phyloP scores from a whole-genome alignment of 2,329 filamentous ascomycete species.

The Fusarium ambrosium region DNA sequence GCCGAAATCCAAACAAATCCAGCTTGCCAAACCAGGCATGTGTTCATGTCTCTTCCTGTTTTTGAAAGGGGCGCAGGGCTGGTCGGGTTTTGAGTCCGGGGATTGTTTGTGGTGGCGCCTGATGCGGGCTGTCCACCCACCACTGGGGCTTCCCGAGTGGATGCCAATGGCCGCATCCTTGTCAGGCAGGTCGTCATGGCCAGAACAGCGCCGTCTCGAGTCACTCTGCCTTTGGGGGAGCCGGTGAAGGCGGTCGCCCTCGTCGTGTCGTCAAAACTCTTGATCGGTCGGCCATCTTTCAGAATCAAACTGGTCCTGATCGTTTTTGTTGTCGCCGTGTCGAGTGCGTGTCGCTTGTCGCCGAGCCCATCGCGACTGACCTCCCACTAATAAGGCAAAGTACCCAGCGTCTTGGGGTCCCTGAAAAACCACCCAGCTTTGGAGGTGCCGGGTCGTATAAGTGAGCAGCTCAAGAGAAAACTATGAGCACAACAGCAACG shows the following conservation, averaged over 20 bases:
- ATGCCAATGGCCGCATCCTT: constrained; percentile 46
- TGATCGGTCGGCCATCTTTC: constrained; percentile 15
- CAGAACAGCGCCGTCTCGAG: constrained; percentile 46
- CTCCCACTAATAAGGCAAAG: constrained; percentile 25
- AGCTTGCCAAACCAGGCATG: constrained; percentile 24
- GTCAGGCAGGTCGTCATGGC: constrained; percentile 47
- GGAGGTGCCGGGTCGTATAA: constrained; percentile 43
- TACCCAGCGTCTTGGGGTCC: constrained; percentile 34
- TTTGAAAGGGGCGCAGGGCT: constrained; percentile 41
- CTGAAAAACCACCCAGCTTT: constrained; percentile 42
- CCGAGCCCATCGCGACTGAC: constrained; percentile 6
- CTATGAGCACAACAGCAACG: constrained; percentile 39
- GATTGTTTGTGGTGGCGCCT: constrained; percentile 49
- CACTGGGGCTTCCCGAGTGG: constrained; percentile 49
- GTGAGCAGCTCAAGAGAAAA: constrained; percentile 38
- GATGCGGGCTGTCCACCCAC: constrained; percentile 48
- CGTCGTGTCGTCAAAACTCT: constrained; percentile 22
- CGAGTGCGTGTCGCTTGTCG: constrained; percentile 8
- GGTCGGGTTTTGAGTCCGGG: constrained; percentile 46
- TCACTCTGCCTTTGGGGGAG: constrained; percentile 38
- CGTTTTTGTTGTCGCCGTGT: constrained; percentile 18
- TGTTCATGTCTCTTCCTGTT: constrained; percentile 28
- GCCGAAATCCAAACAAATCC: constrained; percentile 7
- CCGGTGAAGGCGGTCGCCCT: constrained; percentile 38
- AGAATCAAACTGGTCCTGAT: constrained; percentile 8